Percentiles rank a stretch among this genome's conserved stretches.
Conservation (phyloP, 306 rosid species). For the Sindora glabra region DNA sequence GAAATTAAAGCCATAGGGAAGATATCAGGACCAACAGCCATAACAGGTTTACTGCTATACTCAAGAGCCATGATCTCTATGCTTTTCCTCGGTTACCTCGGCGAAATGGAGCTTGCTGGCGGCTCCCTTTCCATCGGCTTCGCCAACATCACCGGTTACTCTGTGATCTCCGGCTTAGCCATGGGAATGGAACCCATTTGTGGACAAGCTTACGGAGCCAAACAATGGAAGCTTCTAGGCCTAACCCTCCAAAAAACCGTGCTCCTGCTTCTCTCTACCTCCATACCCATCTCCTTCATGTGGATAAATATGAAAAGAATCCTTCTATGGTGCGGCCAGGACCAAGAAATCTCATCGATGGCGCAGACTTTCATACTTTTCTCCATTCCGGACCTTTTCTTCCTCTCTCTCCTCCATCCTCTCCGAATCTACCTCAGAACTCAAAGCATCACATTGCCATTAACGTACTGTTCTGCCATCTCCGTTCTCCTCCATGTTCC, state of each 20-base stretch:
- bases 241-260: constrained; percentile 75
- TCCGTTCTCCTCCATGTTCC: constrained; percentile 78
- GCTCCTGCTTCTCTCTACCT: constrained; percentile 62
- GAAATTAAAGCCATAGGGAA: constrained; percentile 82
- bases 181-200: constrained; percentile 99
- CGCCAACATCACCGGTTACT: constrained; percentile 97
- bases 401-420: constrained; percentile 89
- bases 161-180: constrained; percentile 88
- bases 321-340: constrained; percentile 82
- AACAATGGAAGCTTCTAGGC: constrained; percentile 70
- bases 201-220: constrained; percentile 90
- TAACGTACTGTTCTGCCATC: constrained; percentile 71
- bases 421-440: constrained; percentile 73
- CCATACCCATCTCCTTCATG: constrained; percentile 66
- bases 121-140: constrained; percentile 92
- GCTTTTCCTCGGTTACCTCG: constrained; percentile 89
- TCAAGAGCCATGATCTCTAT: constrained; percentile 95
- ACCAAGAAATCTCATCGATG: constrained; percentile 51
- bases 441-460: constrained; percentile 65
- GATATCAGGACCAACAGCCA: constrained; percentile 76
- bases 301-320: constrained; percentile 78
- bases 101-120: constrained; percentile 83
- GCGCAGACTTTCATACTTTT: constrained; percentile 77
- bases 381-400: constrained; percentile 78
- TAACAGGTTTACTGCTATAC: constrained; percentile 66